Base-by-base conservation (phyloP, 179 eudicot genomes). In the Amaranthus tricolor region DNA sequence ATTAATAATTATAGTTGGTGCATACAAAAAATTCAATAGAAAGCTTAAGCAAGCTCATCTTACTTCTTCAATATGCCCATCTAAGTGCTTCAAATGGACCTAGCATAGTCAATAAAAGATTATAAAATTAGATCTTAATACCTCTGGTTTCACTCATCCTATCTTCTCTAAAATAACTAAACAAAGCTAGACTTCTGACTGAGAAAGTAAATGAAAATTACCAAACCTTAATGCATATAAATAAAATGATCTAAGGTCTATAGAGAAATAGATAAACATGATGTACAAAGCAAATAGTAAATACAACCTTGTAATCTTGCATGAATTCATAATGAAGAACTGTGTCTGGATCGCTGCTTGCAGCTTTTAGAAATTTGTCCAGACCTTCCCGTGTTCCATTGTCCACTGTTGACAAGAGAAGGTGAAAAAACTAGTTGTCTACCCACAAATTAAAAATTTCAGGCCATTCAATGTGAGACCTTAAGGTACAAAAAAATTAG, bases 21-120 rank as follows among this genome's bases (percentile, higher is more conserved):
- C 70, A 83, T 79, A 65, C 52, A 82, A 74, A 79, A 75, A 68
- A 10, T 20, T 60, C 60, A 62, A 31, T 20, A 21, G 50, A 78
- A 71, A 63, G 6, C 62, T 50, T 9, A 51, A 24, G 58, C 51
- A 64, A 54, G 50, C 9, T 17, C 62, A 71, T 55, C 62, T 74
- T 85, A 94, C 98, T 90, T 94, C 98, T 82, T 94, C 98, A 69
- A 89, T 94, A 77, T 87, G 98, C 57, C 98, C 98, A 86, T 94
- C 98, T 83, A 94, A 87, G 86, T 94, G 98, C 95, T 94, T 94
- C 87, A 94, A 86, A 72, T 94, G 97, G 66, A 94, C 98, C 98
- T 94, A 73, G 60, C 49, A 77, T 63, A 74, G 20, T 7, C 40
- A 62, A 68, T 51, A 20, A 50, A 63, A 24, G 56, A 66, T 64